Evolutionary conservation across 148 eudicot species (phyloP).

Genomic region (Gaultheria prostrata): DNA sequence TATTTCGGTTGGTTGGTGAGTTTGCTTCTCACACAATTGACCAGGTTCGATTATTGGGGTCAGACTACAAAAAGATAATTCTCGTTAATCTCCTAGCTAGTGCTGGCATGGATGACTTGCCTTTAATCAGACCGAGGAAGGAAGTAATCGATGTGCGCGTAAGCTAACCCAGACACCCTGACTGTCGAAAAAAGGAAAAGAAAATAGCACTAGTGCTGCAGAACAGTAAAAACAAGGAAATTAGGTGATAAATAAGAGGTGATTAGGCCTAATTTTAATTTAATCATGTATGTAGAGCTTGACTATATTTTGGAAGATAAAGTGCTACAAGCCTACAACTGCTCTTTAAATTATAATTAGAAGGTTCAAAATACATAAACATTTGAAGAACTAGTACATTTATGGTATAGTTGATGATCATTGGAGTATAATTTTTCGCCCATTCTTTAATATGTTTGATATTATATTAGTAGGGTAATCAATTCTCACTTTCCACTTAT

Average conservation of each 20-base stretch:
- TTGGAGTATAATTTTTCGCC: neutral
- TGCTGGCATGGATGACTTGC: too few relatives aligned
- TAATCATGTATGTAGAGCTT: neutral
- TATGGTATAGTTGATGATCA: neutral
- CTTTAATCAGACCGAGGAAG: too few relatives aligned
- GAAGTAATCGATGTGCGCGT: too few relatives aligned
- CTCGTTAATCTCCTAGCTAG: too few relatives aligned
- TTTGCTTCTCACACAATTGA: too few relatives aligned
- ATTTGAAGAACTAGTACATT: neutral
- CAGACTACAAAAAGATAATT: too few relatives aligned
- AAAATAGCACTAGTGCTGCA: conserved; percentile 25
- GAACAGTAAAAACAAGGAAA: neutral
- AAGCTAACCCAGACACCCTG: too few relatives aligned
- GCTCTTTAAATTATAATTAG: neutral
- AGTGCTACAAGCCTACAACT: neutral
- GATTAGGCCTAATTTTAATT: neutral
- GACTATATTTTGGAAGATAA: neutral
- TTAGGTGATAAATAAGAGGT: neutral
- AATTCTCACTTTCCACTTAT: neutral
- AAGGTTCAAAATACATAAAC: neutral
- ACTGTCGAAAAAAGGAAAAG: too few relatives aligned
- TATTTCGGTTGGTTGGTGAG: too few relatives aligned
- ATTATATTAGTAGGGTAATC: neutral
- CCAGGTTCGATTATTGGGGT: too few relatives aligned
- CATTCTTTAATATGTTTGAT: neutral